Percentiles rank a stretch among this genome's conserved stretches.
These are phyloP conservation scores for Xylariaceae sp. DNA, from an alignment of 2,329 filamentous ascomycete species.

Conservation along the genomic window DNA sequence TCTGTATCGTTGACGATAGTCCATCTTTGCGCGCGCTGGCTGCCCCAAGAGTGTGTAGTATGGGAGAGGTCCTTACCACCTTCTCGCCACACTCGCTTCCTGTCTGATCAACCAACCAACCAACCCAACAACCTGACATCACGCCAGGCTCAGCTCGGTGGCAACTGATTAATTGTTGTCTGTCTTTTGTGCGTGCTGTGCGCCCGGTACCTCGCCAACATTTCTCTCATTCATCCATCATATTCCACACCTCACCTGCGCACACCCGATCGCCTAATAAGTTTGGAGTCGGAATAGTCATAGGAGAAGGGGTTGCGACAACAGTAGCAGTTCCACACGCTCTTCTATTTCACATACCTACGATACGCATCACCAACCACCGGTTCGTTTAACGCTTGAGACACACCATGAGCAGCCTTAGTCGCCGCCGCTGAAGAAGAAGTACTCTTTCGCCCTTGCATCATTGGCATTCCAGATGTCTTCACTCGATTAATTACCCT, in stretches of 20 bases:
- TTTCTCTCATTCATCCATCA: not conserved
- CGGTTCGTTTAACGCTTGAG: constrained; percentile 19
- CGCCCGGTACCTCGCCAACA: constrained; percentile 10
- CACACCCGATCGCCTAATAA: not conserved
- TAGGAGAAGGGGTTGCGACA: constrained; percentile 18
- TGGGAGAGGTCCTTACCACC: constrained; percentile 2
- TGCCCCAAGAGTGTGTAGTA: constrained; percentile 18
- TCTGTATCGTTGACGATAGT: constrained; percentile 15
- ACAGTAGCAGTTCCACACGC: constrained; percentile 9
- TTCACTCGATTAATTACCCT: constrained; percentile 35
- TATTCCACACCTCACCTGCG: not conserved
- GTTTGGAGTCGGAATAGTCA: constrained; percentile 16
- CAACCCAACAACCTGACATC: constrained; percentile 15
- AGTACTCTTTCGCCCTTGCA: constrained; percentile 37
- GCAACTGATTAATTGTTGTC: constrained; percentile 22
- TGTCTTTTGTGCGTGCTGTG: constrained; percentile 2
- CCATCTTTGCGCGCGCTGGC: constrained; percentile 20
- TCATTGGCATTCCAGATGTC: constrained; percentile 41
- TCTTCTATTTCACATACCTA: constrained; percentile 17
- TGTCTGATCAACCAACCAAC: constrained; percentile 6
- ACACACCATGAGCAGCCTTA: constrained; percentile 30
- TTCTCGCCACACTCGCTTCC: constrained; percentile 14
- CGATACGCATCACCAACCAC: not conserved
- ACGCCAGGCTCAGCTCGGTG: constrained; percentile 20
- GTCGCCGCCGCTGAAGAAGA: constrained; percentile 37